These are phyloP conservation scores for Fragilaria crotonensis DNA, from an alignment of 108 stramenopile genomes.

Conservation along the genomic window DNA sequence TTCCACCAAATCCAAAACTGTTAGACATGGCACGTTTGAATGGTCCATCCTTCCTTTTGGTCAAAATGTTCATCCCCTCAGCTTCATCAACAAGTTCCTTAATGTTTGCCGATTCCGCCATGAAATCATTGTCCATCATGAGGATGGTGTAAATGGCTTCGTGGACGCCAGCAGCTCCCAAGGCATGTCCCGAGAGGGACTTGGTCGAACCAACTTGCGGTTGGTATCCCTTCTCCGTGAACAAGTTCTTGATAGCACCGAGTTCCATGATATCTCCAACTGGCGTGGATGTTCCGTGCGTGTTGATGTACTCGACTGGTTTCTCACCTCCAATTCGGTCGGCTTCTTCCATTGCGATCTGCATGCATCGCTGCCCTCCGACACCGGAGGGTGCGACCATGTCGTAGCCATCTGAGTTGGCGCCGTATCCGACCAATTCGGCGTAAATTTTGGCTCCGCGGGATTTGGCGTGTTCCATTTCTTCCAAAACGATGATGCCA, in stretches of 20 bases:
- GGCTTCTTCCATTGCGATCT: conserved; percentile 83
- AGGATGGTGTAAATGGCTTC: conserved; percentile 94
- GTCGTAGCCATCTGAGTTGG: conserved; percentile 98
- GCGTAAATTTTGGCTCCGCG: conserved; percentile 95
- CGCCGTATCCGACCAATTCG: conserved; percentile 93
- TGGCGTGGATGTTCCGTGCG: conserved; percentile 98
- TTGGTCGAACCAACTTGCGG: conserved; percentile 95
- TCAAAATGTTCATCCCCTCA: conserved; percentile 90
- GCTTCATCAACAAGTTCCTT: conserved; percentile 85
- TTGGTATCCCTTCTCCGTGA: conserved; percentile 79
- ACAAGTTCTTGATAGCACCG: conserved; percentile 86
- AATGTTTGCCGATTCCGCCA: conserved; percentile 92
- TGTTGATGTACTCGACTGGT: conserved; percentile 93
- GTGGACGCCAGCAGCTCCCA: conserved; percentile 98
- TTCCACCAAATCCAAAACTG: conserved; percentile 99
- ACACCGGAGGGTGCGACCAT: conserved; percentile 97
- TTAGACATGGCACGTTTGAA: conserved; percentile 94
- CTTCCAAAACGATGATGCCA: conserved; percentile 94
- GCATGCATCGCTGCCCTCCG: conserved; percentile 92
- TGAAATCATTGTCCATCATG: conserved; percentile 92
- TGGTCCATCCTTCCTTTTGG: conserved; percentile 81
- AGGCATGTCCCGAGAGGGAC: conserved; percentile 92
- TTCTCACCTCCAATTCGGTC: conserved; percentile 49
- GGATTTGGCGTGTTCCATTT: conserved; percentile 92
- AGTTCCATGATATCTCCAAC: conserved; percentile 94